Conservation (phyloP, 2,329 filamentous ascomycete species). For the Beauveria australis region DNA sequence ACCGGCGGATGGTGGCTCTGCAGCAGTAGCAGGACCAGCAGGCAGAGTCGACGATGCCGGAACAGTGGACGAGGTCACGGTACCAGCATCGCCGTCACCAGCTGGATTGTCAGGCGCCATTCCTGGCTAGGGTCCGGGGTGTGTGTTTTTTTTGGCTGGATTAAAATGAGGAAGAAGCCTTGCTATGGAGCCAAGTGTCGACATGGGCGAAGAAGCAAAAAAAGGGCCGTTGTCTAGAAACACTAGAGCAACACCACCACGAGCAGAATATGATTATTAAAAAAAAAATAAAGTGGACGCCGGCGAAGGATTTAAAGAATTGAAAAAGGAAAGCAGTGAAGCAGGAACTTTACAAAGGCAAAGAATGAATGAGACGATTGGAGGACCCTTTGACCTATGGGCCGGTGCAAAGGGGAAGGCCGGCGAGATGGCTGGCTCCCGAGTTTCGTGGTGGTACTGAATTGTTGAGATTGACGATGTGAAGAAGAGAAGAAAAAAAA, state of each 20-base stretch:
- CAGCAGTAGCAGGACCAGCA: slow-evolving; percentile 11
- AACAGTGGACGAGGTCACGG: slow-evolving; percentile 2
- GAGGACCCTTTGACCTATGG: not conserved
- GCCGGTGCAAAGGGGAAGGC: not conserved
- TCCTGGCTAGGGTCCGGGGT: slow-evolving; percentile 8
- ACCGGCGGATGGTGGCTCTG: not conserved
- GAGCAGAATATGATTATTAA: not conserved
- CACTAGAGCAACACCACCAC: slow-evolving; percentile 3
- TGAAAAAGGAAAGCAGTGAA: not conserved
- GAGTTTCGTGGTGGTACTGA: not conserved
- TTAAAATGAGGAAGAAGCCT: slow-evolving; percentile 9
- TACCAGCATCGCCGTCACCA: slow-evolving; percentile 7
- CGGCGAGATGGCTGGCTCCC: not conserved
- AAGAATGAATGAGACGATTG: not conserved
- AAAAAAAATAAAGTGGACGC: not conserved
- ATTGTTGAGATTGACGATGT: not conserved
- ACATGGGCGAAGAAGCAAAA: slow-evolving; percentile 8
- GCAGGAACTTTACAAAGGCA: not conserved
- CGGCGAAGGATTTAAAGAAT: not conserved
- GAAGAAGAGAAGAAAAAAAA: not conserved
- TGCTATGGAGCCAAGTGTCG: slow-evolving; percentile 10
- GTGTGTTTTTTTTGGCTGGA: slow-evolving; percentile 4
- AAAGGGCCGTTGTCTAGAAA: not conserved
- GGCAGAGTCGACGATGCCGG: slow-evolving; percentile 2
- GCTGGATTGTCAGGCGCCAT: slow-evolving; percentile 8